These are phyloP conservation scores for Casuarina equisetifolia DNA, from an alignment of 306 rosid species.

Conservation along the genomic window DNA sequence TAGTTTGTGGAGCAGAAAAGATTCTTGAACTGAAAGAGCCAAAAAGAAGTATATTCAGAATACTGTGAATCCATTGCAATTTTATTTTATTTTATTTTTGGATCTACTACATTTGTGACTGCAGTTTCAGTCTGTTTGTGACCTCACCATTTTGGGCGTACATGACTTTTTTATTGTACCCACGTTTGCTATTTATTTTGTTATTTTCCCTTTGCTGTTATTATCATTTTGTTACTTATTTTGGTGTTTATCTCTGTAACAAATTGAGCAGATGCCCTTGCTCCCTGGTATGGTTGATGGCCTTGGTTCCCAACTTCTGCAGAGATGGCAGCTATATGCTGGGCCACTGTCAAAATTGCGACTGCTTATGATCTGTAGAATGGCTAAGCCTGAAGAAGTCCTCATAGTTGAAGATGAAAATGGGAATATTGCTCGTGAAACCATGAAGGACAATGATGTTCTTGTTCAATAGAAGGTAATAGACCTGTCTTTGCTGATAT, in stretches of 20 bases:
- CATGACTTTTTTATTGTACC: no score
- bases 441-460: constrained; percentile 98
- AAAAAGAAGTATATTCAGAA: background rate
- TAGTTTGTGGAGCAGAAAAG: background rate
- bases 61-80: background rate
- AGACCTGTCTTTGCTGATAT: constrained; percentile 5
- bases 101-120: no score
- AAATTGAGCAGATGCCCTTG: constrained; percentile 56
- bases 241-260: constrained; percentile 16
- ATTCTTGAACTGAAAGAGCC: background rate
- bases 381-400: constrained; percentile 99
- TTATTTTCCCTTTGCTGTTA: background rate
- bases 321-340: constrained; percentile 84
- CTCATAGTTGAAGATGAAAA: constrained; percentile 98
- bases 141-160: no score
- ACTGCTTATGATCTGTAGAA: constrained; percentile 94
- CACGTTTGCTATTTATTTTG: no score
- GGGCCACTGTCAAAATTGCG: constrained; percentile 92
- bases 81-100: background rate
- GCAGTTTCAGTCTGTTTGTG: no score
- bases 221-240: background rate
- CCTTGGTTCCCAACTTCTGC: constrained; percentile 66
- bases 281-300: constrained; percentile 88
- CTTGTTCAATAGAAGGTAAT: constrained; percentile 97
- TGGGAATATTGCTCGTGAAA: constrained; percentile 96